Evolutionary conservation across 305 asterid genomes (phyloP), one percentile per base, ranked within the genome.

Genomic region (Fraxinus paxiana): DNA sequence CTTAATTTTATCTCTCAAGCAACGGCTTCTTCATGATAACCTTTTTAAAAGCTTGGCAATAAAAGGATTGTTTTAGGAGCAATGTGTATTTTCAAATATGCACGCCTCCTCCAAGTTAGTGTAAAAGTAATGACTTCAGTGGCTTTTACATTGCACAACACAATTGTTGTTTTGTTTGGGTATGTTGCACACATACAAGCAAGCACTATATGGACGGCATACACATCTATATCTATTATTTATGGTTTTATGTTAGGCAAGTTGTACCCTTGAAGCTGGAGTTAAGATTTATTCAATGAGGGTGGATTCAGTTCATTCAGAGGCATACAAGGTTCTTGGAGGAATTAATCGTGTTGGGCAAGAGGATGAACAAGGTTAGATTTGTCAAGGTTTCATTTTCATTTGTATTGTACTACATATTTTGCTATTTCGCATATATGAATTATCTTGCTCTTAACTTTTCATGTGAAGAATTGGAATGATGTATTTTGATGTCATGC

Each of bases 211-310:
- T 63, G 1, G 1, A 26, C 0, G 34, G 35, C 33, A 63, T 10
- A 22, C 17, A 26, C 31, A 61, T 7, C 70, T 22, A 9, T 38
- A 38, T 37, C 6, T 12, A 69, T 83, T 80, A 34, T 80, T 30
- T 37, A 51, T 51, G 80, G 54, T 67, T 56, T 35, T 48, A 20
- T 43, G 77, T 76, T 83, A 96, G 99, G 99, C 99, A 24, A 96
- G 99, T 83, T 96, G 99, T 88, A 94, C 99, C 46, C 98, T 96
- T 72, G 98, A 96, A 86, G 99, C 99, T 83, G 99, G 99, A 83
- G 99, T 93, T 81, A 96, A 96, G 90, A 96, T 96, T 79, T 96
- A 96, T 80, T 92, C 99, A 78, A 86, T 91, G 97, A 91, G 99
- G 89, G 99, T 96, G 80, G 99, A 96, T 87, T 94, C 98, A 0